Conservation (phyloP, 371 early-diverging fungal genomes). For the Syncephalis fuscata region DNA sequence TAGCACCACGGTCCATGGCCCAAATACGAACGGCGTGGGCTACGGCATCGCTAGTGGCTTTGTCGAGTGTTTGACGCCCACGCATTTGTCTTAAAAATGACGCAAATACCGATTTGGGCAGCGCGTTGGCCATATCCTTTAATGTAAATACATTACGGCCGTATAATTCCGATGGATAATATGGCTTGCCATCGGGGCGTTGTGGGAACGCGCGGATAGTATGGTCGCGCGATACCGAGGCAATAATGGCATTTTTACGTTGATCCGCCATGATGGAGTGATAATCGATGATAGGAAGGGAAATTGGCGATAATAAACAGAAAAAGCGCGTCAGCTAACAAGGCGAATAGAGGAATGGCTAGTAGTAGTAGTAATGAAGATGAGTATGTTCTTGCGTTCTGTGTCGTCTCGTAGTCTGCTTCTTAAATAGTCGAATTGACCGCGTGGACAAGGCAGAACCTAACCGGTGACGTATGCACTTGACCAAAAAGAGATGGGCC, state of each 20-base stretch:
- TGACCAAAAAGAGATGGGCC: too few relatives aligned
- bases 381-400: too few relatives aligned
- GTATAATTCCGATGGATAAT: conserved; percentile 65
- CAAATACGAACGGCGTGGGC: conserved; percentile 94
- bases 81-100: conserved; percentile 75
- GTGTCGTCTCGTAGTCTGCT: too few relatives aligned
- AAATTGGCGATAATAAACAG: too few relatives aligned
- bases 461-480: too few relatives aligned
- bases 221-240: neutral
- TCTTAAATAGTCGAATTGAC: too few relatives aligned
- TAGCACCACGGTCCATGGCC: conserved; percentile 89
- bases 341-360: too few relatives aligned
- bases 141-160: conserved; percentile 84
- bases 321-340: too few relatives aligned
- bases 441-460: too few relatives aligned
- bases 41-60: conserved; percentile 89
- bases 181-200: neutral
- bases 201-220: neutral
- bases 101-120: conserved; percentile 90
- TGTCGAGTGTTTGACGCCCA: conserved; percentile 77
- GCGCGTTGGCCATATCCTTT: conserved; percentile 61
- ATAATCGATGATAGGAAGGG: too few relatives aligned
- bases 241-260: neutral
- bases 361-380: too few relatives aligned
- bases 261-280: neutral